Evolutionary conservation across 768 basidiomycete species (phyloP).

Genomic region (Cystobasidiopsis lactophilus): DNA sequence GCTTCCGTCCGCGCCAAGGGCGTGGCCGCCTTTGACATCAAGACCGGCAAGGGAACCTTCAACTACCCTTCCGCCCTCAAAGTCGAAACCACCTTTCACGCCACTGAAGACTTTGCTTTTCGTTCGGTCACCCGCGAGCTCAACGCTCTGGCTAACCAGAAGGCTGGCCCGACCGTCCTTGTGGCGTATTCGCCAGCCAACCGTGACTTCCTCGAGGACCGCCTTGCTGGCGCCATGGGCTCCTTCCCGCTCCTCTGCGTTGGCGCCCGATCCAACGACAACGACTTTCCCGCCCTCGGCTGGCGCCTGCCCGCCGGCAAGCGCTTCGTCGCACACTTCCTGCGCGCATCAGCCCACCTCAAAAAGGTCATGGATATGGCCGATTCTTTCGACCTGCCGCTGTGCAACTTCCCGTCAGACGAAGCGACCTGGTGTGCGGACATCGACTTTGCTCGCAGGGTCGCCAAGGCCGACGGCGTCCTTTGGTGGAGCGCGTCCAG

Average conservation of each 20-base stretch:
- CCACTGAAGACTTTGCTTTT: slow-evolving; percentile 52
- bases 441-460: slow-evolving; percentile 66
- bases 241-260: slow-evolving; percentile 66
- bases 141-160: slow-evolving; percentile 46
- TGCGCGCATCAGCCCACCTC: slow-evolving; percentile 55
- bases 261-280: slow-evolving; percentile 34
- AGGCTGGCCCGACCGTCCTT: slow-evolving; percentile 36
- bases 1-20: slow-evolving; percentile 29
- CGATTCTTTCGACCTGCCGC: slow-evolving; percentile 72
- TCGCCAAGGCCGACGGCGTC: slow-evolving; percentile 68
- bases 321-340: slow-evolving; percentile 65
- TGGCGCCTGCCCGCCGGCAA: slow-evolving; percentile 68
- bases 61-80: slow-evolving; percentile 36
- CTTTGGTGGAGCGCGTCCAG: slow-evolving; percentile 92
- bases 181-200: slow-evolving; percentile 70
- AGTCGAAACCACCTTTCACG: slow-evolving; percentile 45
- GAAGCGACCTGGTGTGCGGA: slow-evolving; percentile 71
- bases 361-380: slow-evolving; percentile 57
- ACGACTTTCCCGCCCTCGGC: slow-evolving; percentile 56
- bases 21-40: slow-evolving; percentile 29
- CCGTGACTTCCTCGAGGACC: slow-evolving; percentile 25
- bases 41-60: slow-evolving; percentile 25
- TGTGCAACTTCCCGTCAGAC: slow-evolving; percentile 67
- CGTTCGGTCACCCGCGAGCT: slow-evolving; percentile 75
- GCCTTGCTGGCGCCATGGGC: neutral